Conservation (phyloP, 495 filamentous ascomycete species). For the Apodospora peruviana region DNA sequence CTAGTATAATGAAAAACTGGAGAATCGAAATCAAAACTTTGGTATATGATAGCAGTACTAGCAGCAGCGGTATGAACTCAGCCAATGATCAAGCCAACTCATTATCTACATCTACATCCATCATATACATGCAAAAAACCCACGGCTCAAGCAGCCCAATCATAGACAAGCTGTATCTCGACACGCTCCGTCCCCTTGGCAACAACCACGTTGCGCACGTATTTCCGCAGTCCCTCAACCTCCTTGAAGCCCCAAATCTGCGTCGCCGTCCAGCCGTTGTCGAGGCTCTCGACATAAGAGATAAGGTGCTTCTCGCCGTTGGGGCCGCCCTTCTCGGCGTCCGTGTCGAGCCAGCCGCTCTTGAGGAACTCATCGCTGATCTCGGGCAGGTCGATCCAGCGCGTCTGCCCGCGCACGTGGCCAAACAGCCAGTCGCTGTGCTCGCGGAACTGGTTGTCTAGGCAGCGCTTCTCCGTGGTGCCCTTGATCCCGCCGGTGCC, state of each 20-base stretch:
- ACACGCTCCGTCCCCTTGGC: conserved; percentile 58
- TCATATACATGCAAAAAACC: conserved; percentile 13
- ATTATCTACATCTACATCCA: background rate
- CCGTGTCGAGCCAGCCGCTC: conserved; percentile 48
- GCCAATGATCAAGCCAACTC: too few species aligned
- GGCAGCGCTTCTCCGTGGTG: conserved; percentile 62
- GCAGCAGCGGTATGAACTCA: too few species aligned
- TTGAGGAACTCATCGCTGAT: conserved; percentile 41
- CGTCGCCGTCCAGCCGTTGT: conserved; percentile 52
- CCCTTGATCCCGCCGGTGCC: conserved; percentile 70
- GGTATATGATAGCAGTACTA: too few species aligned
- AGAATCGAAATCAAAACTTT: too few species aligned
- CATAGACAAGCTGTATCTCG: conserved; percentile 68
- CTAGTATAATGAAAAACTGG: too few species aligned
- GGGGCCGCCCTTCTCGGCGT: conserved; percentile 43
- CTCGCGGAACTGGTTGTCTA: conserved; percentile 65
- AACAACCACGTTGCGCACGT: conserved; percentile 62
- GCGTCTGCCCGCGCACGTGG: conserved; percentile 53
- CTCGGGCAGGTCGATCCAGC: conserved; percentile 39
- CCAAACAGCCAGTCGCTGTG: conserved; percentile 84
- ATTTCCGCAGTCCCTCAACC: conserved; percentile 53
- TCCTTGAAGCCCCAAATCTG: conserved; percentile 53
- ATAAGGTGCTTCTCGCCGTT: conserved; percentile 44
- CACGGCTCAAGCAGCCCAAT: too few species aligned
- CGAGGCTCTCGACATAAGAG: conserved; percentile 49